Conservation (phyloP, 306 rosid genomes). For the Abrus precatorius region DNA sequence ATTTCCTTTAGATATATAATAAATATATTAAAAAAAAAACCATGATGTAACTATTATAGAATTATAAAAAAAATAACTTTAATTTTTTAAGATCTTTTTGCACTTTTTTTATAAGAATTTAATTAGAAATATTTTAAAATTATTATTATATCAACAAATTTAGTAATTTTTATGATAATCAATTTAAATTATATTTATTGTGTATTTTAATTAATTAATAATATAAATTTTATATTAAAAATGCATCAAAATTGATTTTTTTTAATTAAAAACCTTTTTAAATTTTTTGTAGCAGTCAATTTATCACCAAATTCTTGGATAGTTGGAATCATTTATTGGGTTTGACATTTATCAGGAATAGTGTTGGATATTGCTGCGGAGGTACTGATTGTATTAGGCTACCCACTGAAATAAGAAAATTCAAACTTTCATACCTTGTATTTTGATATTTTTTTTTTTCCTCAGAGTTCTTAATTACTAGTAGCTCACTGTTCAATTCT, state of each 20-base stretch:
- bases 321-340: slow-evolving; percentile 37
- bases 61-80: too few species aligned
- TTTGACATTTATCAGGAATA: slow-evolving; percentile 24
- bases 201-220: too few species aligned
- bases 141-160: too few species aligned
- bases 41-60: too few species aligned
- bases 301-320: neutral
- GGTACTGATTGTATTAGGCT: slow-evolving; percentile 18
- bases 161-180: too few species aligned
- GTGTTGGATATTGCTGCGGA: neutral
- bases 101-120: too few species aligned
- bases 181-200: too few species aligned
- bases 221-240: too few species aligned
- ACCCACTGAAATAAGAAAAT: neutral
- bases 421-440: neutral
- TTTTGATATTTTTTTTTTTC: neutral
- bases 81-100: too few species aligned
- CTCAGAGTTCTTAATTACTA: neutral
- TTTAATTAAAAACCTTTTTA: neutral
- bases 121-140: too few species aligned
- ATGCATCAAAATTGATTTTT: too few species aligned
- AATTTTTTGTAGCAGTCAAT: neutral
- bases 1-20: neutral
- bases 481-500: neutral
- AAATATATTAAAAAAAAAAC: too few species aligned